These are phyloP conservation scores for Ceratobasidium sp. DNA, from an alignment of 1,284 basidiomycete genomes.

Conservation along the genomic window DNA sequence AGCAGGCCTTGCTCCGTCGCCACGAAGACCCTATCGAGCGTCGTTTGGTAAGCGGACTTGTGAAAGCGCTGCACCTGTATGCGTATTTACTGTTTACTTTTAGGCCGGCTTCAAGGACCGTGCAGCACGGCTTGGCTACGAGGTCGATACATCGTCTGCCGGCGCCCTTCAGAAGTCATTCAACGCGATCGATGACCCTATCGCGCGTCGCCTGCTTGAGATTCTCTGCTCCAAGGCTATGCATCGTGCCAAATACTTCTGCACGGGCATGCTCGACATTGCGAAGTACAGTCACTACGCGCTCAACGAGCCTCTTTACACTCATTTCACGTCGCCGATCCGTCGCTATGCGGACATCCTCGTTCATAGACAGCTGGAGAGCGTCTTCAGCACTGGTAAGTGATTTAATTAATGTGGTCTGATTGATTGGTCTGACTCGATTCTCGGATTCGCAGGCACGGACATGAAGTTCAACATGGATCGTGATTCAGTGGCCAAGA, in stretches of 20 bases:
- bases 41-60: slow-evolving; percentile 72
- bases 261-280: slow-evolving; percentile 98
- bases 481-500: slow-evolving; percentile 95
- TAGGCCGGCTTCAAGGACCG: slow-evolving; percentile 83
- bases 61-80: slow-evolving; percentile 37
- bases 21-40: slow-evolving; percentile 95
- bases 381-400: slow-evolving; percentile 81
- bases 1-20: slow-evolving; percentile 93
- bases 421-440: not conserved
- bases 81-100: slow-evolving; percentile 44
- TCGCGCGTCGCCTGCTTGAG: slow-evolving; percentile 80
- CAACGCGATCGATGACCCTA: slow-evolving; percentile 76
- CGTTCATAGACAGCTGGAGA: slow-evolving; percentile 96
- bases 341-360: slow-evolving; percentile 95
- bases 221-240: slow-evolving; percentile 90
- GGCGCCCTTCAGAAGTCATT: slow-evolving; percentile 90
- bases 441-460: slow-evolving; percentile 53
- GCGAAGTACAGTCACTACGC: slow-evolving; percentile 97
- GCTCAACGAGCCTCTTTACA: slow-evolving; percentile 92
- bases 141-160: slow-evolving; percentile 84
- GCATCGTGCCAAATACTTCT: slow-evolving; percentile 96
- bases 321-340: slow-evolving; percentile 96
- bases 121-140: slow-evolving; percentile 85
- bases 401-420: slow-evolving; percentile 33
- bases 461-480: slow-evolving; percentile 97